Base-by-base conservation (phyloP, 2,329 filamentous ascomycete species). In the Lasiodiplodia theobromae region DNA sequence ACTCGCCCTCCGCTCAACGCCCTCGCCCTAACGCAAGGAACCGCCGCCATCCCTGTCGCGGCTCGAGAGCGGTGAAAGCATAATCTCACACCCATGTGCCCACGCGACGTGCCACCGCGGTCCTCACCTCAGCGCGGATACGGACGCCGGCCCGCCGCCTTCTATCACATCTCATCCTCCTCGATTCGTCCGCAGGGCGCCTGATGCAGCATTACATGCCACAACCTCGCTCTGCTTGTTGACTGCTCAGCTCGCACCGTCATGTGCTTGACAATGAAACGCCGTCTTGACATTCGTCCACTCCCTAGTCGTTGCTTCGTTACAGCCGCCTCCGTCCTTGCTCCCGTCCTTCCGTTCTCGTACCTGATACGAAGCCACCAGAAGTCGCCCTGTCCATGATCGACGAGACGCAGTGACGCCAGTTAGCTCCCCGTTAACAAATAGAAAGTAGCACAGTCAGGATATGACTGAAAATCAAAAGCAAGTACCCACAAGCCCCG, bases 1-100 rank as follows among this genome's bases (percentile, higher is more conserved):
- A 7, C 34, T n/a, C 54, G 18, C n/a, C 34, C 18, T 47, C 57
- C 25, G 12, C 37, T 44, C 57, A 37, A 47, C 38, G 21, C 56
- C 53, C 28, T 21, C 25, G 47, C 56, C 56, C 54, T 60, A 51
- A 62, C 54, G 66, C 56, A 67, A 67, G 66, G 66, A 67, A 67
- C 66, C 66, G 54, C 62, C 51, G 31, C n/a, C 31, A 25, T 47
- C 66, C 66, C 66, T 67, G 66, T 31, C 25, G 47, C 25, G 37
- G 57, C 57, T 38, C 38, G 57, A 60, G 44, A 64, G 60, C 60
- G 60, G 60, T 64, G 60, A 64, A 64, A 60, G 57, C 38, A 60
- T 60, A 60, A 60, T 60, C 37, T 44, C 57, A 31, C 16, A 14
- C 34, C 57, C 57, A 60, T 47, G 23, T 58, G 56, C 57, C 57